phyloP scores from a whole-genome alignment of 1,284 basidiomycete genomes.

The Sutorius eximius region DNA sequence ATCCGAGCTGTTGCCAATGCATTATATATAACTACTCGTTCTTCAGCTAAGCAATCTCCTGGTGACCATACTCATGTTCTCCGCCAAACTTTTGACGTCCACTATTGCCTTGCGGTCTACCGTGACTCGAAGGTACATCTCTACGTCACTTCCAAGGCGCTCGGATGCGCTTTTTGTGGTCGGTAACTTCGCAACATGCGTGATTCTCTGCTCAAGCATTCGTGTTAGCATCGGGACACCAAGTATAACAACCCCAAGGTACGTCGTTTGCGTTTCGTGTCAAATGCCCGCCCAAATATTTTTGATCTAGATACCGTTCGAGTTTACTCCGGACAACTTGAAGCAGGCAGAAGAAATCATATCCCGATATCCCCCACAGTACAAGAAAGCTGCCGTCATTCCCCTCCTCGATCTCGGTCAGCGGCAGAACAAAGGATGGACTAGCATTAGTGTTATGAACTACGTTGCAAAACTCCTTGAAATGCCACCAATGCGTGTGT shows the following conservation, averaged over 20 bases:
- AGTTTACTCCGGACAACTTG: slow-evolving; percentile 80
- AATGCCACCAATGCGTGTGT: slow-evolving; percentile 98
- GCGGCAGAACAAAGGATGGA: slow-evolving; percentile 98
- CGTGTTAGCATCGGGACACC: slow-evolving; percentile 85
- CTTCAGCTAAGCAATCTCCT: neutral
- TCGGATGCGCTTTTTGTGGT: slow-evolving; percentile 60
- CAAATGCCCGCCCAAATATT: neutral
- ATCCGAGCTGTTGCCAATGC: neutral
- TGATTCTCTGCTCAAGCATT: slow-evolving; percentile 10
- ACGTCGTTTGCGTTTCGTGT: slow-evolving; percentile 6
- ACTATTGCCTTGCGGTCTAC: slow-evolving; percentile 20
- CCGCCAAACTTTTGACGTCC: slow-evolving; percentile 13
- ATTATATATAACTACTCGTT: neutral
- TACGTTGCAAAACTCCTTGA: slow-evolving; percentile 90
- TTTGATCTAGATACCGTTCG: slow-evolving; percentile 77
- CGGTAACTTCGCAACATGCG: slow-evolving; percentile 24
- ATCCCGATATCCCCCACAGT: slow-evolving; percentile 91
- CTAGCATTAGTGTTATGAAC: slow-evolving; percentile 99
- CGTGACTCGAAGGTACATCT: slow-evolving; percentile 35
- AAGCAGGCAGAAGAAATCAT: slow-evolving; percentile 89
- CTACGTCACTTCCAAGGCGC: slow-evolving; percentile 38
- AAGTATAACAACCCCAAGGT: slow-evolving; percentile 90
- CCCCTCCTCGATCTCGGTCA: slow-evolving; percentile 96
- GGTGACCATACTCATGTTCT: slow-evolving; percentile 23
- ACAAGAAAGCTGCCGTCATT: slow-evolving; percentile 97